Evolutionary conservation across 805 yeast genomes (phyloP).

Genomic region (Hermanozyma aechmeae): DNA sequence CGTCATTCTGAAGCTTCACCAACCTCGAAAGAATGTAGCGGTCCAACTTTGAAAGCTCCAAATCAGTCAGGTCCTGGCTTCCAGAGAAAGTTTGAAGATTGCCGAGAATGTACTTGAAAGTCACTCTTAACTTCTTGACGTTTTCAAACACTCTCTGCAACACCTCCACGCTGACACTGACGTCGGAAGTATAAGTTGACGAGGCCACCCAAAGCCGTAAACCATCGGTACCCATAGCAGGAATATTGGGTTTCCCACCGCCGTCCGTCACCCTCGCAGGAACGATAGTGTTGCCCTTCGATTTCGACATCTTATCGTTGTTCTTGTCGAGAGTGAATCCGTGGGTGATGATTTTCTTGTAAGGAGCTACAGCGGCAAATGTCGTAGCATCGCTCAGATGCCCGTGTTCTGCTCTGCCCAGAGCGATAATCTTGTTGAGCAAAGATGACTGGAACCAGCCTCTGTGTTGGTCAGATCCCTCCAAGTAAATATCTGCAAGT

Average conservation of each 20-base stretch:
- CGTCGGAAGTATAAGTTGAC: conserved; percentile 76
- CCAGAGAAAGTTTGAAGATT: conserved; percentile 43
- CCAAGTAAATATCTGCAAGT: conserved; percentile 73
- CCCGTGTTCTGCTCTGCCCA: conserved; percentile 34
- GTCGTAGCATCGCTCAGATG: conserved; percentile 15
- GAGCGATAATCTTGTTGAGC: conserved; percentile 56
- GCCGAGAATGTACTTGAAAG: conserved; percentile 75
- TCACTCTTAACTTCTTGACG: conserved; percentile 71
- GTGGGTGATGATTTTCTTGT: conserved; percentile 71
- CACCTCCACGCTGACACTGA: conserved; percentile 63
- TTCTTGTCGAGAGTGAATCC: conserved; percentile 86
- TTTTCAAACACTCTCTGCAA: conserved; percentile 71
- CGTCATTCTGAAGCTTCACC: conserved; percentile 32
- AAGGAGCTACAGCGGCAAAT: conserved; percentile 45
- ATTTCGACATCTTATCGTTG: conserved; percentile 89
- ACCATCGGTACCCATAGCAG: conserved; percentile 83
- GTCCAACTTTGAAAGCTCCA: conserved; percentile 43
- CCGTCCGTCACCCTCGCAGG: conserved; percentile 68
- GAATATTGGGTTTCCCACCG: conserved; percentile 31
- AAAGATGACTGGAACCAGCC: conserved; percentile 98
- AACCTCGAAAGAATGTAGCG: conserved; percentile 52
- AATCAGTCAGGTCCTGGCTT: conserved; percentile 9
- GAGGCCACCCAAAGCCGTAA: conserved; percentile 86
- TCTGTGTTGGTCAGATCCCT: conserved; percentile 97
- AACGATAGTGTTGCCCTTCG: conserved; percentile 70